These are phyloP conservation scores for Eragrostis tef DNA, from an alignment of 202 grass and related monocot genomes.

Conservation along the genomic window DNA sequence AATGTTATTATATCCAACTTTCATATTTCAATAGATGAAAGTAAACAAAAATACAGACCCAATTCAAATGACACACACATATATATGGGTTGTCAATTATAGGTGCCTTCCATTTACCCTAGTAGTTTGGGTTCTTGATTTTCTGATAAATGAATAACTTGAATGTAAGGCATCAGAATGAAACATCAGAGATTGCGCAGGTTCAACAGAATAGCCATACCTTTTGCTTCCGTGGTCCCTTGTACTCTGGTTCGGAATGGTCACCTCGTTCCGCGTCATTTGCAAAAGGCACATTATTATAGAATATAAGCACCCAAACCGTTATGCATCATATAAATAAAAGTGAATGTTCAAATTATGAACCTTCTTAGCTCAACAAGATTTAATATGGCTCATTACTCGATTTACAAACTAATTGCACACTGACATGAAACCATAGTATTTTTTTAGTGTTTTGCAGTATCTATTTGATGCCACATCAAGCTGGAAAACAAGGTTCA, in stretches of 20 bases:
- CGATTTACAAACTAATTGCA: no score
- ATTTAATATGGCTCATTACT: no score
- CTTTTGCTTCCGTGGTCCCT: slow-evolving; percentile 86
- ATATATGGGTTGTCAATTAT: slow-evolving; percentile 92
- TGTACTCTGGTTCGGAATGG: slow-evolving; percentile 89
- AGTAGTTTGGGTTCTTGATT: slow-evolving; percentile 97
- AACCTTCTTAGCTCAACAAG: slow-evolving; percentile 60
- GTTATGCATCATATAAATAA: neutral
- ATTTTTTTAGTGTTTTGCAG: no score
- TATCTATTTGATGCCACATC: no score
- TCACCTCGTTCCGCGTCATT: slow-evolving; percentile 90
- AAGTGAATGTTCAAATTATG: neutral
- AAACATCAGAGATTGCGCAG: neutral
- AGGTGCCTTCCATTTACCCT: slow-evolving; percentile 98
- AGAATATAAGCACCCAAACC: neutral
- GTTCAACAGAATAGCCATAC: slow-evolving; percentile 35
- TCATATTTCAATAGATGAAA: neutral
- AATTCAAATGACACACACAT: slow-evolving; percentile 52
- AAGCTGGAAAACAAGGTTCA: no score
- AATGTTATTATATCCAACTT: neutral
- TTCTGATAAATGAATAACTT: slow-evolving; percentile 56
- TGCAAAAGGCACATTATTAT: slow-evolving; percentile 31
- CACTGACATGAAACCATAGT: no score
- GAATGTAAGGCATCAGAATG: slow-evolving; percentile 28
- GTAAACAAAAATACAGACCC: neutral